phyloP scores from a whole-genome alignment of 768 basidiomycete species.

The Cystoderma amianthinum region DNA sequence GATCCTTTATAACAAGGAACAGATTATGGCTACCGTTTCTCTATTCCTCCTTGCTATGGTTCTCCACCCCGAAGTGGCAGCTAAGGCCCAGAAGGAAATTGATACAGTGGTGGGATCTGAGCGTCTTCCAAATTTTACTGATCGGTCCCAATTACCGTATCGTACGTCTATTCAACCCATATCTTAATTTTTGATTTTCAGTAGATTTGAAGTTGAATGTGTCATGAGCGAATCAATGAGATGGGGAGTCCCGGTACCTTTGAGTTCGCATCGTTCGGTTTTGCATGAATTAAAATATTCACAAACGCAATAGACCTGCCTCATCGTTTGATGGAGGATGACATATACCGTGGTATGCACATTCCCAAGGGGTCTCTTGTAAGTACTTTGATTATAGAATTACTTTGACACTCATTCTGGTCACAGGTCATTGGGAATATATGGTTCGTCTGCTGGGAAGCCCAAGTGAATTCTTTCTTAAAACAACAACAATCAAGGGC shows the following conservation, averaged over 20 bases:
- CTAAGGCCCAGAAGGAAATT: conserved; percentile 17
- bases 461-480: not conserved
- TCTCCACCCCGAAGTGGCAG: conserved; percentile 32
- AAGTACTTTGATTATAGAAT: conserved; percentile 13
- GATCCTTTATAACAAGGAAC: not conserved
- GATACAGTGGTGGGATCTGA: conserved; percentile 20
- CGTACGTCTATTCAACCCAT: conserved; percentile 20
- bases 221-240: conserved; percentile 50
- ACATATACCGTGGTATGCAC: conserved; percentile 48
- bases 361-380: conserved; percentile 62
- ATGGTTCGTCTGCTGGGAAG: conserved; percentile 45
- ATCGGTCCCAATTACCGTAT: conserved; percentile 50
- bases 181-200: conserved; percentile 1
- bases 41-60: conserved; percentile 69
- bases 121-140: conserved; percentile 54
- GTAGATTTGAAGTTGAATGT: conserved; percentile 32
- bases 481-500: conserved; percentile 27
- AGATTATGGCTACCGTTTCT: conserved; percentile 49
- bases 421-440: conserved; percentile 49
- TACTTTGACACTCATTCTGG: no score
- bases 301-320: conserved; percentile 41
- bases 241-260: conserved; percentile 51
- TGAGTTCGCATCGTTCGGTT: conserved; percentile 38
- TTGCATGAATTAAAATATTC: not conserved
- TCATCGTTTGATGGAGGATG: conserved; percentile 59